Percentiles rank a stretch among this genome's conserved stretches.
phyloP scores from a whole-genome alignment of 345 rosid species.

The Balakata baccata region DNA sequence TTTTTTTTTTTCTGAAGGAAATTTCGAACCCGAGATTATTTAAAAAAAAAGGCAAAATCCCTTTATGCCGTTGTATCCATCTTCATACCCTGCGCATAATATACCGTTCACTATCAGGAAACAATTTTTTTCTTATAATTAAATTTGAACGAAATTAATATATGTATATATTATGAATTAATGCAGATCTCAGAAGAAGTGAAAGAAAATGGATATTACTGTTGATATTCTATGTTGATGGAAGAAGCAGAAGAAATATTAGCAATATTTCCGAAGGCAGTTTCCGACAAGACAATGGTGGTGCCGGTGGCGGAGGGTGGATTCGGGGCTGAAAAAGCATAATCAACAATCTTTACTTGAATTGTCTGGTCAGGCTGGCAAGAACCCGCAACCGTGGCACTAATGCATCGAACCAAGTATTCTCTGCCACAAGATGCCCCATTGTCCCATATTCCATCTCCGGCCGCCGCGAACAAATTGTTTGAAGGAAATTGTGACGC shows the following conservation, averaged over 20 bases:
- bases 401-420: constrained; percentile 58
- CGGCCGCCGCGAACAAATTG: constrained; percentile 63
- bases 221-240: constrained; percentile 54
- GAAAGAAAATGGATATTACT: constrained; percentile 28
- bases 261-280: constrained; percentile 46
- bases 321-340: constrained; percentile 20
- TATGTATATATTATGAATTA: no score
- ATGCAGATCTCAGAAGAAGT: background rate
- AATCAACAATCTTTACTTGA: constrained; percentile 51
- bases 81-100: no score
- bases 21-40: no score
- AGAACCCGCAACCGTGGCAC: constrained; percentile 34
- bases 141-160: no score
- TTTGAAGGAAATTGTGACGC: constrained; percentile 51
- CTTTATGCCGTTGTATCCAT: no score
- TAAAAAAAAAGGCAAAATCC: no score
- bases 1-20: no score
- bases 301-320: constrained; percentile 20
- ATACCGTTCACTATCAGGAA: no score
- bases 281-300: constrained; percentile 48
- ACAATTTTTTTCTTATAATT: no score
- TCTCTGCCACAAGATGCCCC: constrained; percentile 64
- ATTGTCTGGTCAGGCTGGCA: constrained; percentile 27
- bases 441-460: constrained; percentile 68
- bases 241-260: constrained; percentile 24